A percentile compares a stretch with the other conserved stretches of the same genome.
Evolutionary conservation across 768 basidiomycete genomes (phyloP).

Genomic region (Tephrocybe sp.): DNA sequence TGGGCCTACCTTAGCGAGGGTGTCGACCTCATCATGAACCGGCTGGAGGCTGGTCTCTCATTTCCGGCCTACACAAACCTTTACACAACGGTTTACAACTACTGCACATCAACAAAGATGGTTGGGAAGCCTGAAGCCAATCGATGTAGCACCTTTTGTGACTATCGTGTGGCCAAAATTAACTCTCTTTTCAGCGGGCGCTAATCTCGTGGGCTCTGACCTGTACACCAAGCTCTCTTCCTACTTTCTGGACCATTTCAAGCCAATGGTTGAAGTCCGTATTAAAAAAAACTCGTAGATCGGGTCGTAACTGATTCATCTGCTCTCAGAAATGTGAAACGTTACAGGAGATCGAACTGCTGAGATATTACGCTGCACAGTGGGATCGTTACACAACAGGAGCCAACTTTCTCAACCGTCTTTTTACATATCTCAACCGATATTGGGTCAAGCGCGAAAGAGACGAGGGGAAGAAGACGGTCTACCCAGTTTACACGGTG

Average conservation of each 20-base stretch:
- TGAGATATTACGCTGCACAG: conserved; percentile 89
- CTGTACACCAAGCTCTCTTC: conserved; percentile 90
- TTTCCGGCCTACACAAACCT: conserved; percentile 71
- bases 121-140: conserved; percentile 62
- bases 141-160: conserved; percentile 48
- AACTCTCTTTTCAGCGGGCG: conserved; percentile 60
- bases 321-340: conserved; percentile 68
- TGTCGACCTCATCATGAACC: conserved; percentile 92
- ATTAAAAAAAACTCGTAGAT: neutral
- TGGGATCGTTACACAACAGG: conserved; percentile 98
- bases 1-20: conserved; percentile 84
- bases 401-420: conserved; percentile 93
- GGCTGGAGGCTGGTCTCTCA: conserved; percentile 80
- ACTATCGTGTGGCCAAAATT: conserved; percentile 9
- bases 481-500: conserved; percentile 96
- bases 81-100: conserved; percentile 96
- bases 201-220: conserved; percentile 97
- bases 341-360: conserved; percentile 85
- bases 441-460: conserved; percentile 99
- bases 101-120: conserved; percentile 92
- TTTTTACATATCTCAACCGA: conserved; percentile 97
- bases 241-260: conserved; percentile 87
- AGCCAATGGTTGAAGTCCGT: conserved; percentile 55
- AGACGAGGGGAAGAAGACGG: conserved; percentile 94
- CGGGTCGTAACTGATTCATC: conserved; percentile 1